Conservation (phyloP, 805 yeast species). For the Alloascoidea africana region DNA sequence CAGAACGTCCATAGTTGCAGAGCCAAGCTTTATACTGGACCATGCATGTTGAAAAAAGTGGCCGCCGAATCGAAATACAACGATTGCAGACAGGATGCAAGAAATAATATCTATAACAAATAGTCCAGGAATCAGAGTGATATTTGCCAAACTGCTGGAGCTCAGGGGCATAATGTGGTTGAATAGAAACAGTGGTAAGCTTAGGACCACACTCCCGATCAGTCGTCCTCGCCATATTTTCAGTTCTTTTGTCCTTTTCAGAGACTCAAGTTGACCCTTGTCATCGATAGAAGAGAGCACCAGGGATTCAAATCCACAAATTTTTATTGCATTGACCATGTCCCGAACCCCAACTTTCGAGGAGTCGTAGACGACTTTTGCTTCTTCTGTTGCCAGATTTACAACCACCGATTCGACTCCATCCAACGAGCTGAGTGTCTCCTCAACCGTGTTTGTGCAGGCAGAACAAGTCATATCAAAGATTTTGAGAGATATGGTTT, state of each 20-base stretch:
- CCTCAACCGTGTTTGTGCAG: conserved; percentile 34
- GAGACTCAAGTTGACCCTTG: no score
- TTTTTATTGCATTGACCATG: conserved; percentile 36
- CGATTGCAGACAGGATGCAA: conserved; percentile 36
- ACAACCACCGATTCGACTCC: conserved; percentile 38
- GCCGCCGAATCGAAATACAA: conserved; percentile 55
- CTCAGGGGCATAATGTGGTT: no score
- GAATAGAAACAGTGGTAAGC: no score
- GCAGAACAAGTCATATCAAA: conserved; percentile 50
- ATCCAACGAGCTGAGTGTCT: conserved; percentile 23
- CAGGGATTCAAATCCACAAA: conserved; percentile 37
- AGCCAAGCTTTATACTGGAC: conserved; percentile 47
- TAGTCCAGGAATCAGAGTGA: conserved; percentile 48
- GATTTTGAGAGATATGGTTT: conserved; percentile 19
- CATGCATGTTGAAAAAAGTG: conserved; percentile 51
- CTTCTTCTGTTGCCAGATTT: conserved; percentile 38
- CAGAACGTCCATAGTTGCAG: conserved; percentile 84
- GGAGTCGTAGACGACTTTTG: conserved; percentile 36
- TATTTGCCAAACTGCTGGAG: no score
- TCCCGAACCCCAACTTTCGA: conserved; percentile 43
- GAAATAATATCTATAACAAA: conserved; percentile 49
- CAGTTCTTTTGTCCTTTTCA: no score
- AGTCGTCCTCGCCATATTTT: no score
- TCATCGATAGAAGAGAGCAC: conserved; percentile 21
- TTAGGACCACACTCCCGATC: no score